Evolutionary conservation across 208 protist species (phyloP), one percentile per base, ranked within the genome.

Genomic region (Naegleria fowleri): DNA sequence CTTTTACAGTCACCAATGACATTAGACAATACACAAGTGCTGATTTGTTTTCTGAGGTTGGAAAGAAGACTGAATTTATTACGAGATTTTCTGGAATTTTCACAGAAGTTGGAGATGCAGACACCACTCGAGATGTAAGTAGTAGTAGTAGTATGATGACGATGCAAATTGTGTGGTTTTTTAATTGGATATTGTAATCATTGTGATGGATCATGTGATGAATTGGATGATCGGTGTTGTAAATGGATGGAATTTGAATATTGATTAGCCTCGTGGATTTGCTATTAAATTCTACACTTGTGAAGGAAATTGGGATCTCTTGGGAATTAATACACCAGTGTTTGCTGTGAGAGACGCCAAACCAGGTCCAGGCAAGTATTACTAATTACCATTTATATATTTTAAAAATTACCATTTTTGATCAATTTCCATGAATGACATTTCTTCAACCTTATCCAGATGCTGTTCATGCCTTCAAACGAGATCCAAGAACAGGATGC

Each of bases 261-360:
- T 67, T 67, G 11, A 15, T 15, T 29, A 67, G 55, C 41, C 43
- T 9, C 5, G 85, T 43, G 86, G 86, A 43, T 90, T 90, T 41
- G 43, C 86, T 33, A 90, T 90, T n/a, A 90, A 90, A 43, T 90
- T 90, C 36, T 90, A 90, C 41, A 90, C 86, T 36, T 93, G 96
- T 79, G 96, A 97, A 90, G 96, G 96, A 86, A 97, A 96, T 90
- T 97, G 86, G 89, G 96, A 97, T 92, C 87, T 97, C 79, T 92
- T 96, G 39, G 93, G 94, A 89, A 96, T 95, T 91, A 96, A 93
- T 67, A 94, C 88, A n/a, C 95, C 96, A 51, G 94, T 97, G 0
- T 97, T 97, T 92, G 95, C 95, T 90, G 92, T 97, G 59, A 90
- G 92, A 48, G 85, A 88, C 33, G 25, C 41, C 13, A 58, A 88